These are phyloP conservation scores for Myochromella boudieri DNA, from an alignment of 768 basidiomycete genomes.

Conservation along the genomic window DNA sequence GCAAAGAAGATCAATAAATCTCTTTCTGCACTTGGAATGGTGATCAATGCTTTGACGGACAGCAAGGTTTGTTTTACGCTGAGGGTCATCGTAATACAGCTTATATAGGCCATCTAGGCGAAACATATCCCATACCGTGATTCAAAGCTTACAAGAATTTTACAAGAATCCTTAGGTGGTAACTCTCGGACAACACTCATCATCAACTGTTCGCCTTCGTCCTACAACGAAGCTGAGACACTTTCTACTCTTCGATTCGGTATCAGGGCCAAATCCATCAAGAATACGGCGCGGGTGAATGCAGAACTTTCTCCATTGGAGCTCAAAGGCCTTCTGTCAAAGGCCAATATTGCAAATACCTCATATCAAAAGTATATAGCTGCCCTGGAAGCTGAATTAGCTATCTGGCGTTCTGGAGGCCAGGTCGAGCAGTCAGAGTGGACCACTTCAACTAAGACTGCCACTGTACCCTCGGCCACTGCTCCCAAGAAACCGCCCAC, in stretches of 20 bases:
- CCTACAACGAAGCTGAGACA: conserved; percentile 97
- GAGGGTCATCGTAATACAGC: background rate
- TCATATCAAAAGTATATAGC: conserved; percentile 85
- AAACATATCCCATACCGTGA: conserved; percentile 98
- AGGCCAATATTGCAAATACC: conserved; percentile 84
- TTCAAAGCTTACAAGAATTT: conserved; percentile 96
- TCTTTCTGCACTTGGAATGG: conserved; percentile 96
- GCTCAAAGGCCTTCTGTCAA: conserved; percentile 88
- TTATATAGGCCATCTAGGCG: conserved; percentile 48
- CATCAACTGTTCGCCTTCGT: conserved; percentile 98
- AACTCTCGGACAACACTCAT: conserved; percentile 96
- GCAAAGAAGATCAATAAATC: conserved; percentile 99
- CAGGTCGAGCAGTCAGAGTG: conserved; percentile 82
- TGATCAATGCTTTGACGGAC: conserved; percentile 97
- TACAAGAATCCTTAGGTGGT: conserved; percentile 97
- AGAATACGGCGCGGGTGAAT: conserved; percentile 99
- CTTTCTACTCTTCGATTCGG: conserved; percentile 97
- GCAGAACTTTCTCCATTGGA: conserved; percentile 96
- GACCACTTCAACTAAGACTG: conserved; percentile 65
- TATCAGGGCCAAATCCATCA: conserved; percentile 99
- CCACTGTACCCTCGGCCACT: conserved; percentile 49
- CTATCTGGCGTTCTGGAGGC: conserved; percentile 86
- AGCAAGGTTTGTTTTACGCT: conserved; percentile 65
- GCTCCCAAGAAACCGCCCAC: conserved; percentile 65
- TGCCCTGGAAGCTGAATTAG: conserved; percentile 87